Evolutionary conservation across 371 early-diverging fungal species (phyloP), one percentile per base, ranked within the genome.

Genomic region (Mortierella polycephala): DNA sequence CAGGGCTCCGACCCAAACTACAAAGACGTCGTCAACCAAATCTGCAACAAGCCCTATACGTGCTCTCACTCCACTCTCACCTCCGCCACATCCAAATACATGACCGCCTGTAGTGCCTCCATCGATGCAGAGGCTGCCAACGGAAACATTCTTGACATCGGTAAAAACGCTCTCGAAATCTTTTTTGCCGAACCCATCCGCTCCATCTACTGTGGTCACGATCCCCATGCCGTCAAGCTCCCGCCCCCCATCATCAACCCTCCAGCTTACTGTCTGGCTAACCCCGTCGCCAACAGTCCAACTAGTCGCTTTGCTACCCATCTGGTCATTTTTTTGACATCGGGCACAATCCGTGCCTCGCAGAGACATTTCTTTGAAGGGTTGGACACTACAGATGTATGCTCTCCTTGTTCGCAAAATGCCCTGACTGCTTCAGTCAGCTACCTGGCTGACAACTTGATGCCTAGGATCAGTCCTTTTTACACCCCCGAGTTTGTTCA

Each of bases 401-500:
- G 75, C 46, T 75, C 70, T n/a, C 47, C 40, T 11, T 75, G 75
- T 42, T 75, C 75, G 1, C 70, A 66, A 58, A 49, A 30, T 8
- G 70, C 63, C 18, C 1, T 75, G 14, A 70, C 61, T 42, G 66
- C 56, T 9, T 62, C 70, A 0, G 67, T 70, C 18, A 21, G 55
- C 12, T 75, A 61, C 46, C 51, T 75, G 55, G 11, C 56, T 21
- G 40, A 56, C 40, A 66, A 66, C 47, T 41, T 75, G 59, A 75
- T 75, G 70, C 70, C 70, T 0, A 52, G 55, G 14, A 67, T 75
- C 51, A 56, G 47, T 4, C 49, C 69, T 2, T 62, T 70, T 44
- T 75, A 66, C 20, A 75, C 75, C 1, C 62, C 69, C 6, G 70
- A 66, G 52, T 70, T 67, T 60, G 66, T 75, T 21, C 75, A 70